These are phyloP conservation scores for Heliosperma pusillum DNA, from an alignment of 148 eudicot species.

Conservation along the genomic window DNA sequence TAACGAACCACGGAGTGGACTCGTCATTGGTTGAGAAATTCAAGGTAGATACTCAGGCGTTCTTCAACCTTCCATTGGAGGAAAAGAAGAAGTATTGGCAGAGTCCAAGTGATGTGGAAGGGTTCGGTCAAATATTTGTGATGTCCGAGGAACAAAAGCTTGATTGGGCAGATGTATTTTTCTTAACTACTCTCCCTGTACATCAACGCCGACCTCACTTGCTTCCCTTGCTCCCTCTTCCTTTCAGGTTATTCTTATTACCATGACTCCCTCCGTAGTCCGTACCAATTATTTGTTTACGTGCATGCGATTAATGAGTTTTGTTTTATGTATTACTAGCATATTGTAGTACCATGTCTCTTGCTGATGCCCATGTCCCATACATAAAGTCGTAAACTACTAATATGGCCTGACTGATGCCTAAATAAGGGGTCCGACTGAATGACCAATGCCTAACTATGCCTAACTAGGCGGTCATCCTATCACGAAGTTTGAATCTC, in stretches of 20 bases:
- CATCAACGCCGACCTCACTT: slow-evolving; percentile 25
- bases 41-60: slow-evolving; percentile 26
- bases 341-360: no score
- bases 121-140: slow-evolving; percentile 39
- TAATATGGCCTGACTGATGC: no score
- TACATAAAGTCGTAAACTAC: no score
- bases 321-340: no score
- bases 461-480: no score
- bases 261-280: no score
- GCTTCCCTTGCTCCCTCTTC: slow-evolving; percentile 27
- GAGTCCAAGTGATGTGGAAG: slow-evolving; percentile 27
- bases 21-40: slow-evolving; percentile 23
- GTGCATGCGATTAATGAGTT: no score
- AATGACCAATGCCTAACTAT: no score
- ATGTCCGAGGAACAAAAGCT: slow-evolving; percentile 35
- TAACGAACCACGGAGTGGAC: slow-evolving; percentile 34
- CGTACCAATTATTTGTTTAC: no score
- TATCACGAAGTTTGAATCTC: no score
- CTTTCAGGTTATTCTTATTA: slow-evolving; percentile 25
- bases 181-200: slow-evolving; percentile 11
- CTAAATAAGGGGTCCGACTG: no score
- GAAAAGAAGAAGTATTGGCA: slow-evolving; percentile 37
- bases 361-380: no score
- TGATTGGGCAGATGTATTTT: slow-evolving; percentile 36
- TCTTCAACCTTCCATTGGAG: slow-evolving; percentile 30